Percentiles rank a stretch among this genome's conserved stretches.
phyloP scores from a whole-genome alignment of 331 rosid species.

The Rosa hybrid region DNA sequence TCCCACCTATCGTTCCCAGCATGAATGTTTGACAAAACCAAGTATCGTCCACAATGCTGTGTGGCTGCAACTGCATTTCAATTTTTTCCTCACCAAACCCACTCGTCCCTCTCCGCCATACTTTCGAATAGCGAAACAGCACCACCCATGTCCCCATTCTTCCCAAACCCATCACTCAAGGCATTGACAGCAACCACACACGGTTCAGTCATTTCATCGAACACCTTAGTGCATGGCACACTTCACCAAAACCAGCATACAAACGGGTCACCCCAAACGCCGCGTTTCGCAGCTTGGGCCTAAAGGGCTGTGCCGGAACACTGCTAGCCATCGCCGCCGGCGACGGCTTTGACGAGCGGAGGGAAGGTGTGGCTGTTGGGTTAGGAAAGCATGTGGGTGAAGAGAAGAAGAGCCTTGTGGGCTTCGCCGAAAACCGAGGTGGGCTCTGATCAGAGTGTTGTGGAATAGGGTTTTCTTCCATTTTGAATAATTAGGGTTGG shows the following conservation, averaged over 20 bases:
- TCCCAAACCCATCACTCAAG: constrained; percentile 48
- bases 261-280: constrained; percentile 51
- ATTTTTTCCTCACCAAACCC: constrained; percentile 22
- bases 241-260: constrained; percentile 27
- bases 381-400: constrained; percentile 62
- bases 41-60: constrained; percentile 46
- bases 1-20: constrained; percentile 70
- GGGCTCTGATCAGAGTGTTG: constrained; percentile 65
- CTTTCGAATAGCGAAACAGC: too few species aligned
- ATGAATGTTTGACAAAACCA: constrained; percentile 63
- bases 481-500: constrained; percentile 32
- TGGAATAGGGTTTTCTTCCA: constrained; percentile 63
- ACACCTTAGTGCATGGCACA: constrained; percentile 59
- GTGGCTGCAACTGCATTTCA: constrained; percentile 50
- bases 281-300: constrained; percentile 53
- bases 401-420: constrained; percentile 46
- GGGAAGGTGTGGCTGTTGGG: constrained; percentile 80
- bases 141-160: too few species aligned
- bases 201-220: constrained; percentile 53
- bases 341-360: constrained; percentile 52
- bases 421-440: constrained; percentile 38
- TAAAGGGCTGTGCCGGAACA: constrained; percentile 45
- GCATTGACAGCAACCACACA: constrained; percentile 63
- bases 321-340: background rate
- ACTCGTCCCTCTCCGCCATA: too few species aligned